phyloP scores from a whole-genome alignment of 768 basidiomycete genomes.

The Leccinum imitatum region DNA sequence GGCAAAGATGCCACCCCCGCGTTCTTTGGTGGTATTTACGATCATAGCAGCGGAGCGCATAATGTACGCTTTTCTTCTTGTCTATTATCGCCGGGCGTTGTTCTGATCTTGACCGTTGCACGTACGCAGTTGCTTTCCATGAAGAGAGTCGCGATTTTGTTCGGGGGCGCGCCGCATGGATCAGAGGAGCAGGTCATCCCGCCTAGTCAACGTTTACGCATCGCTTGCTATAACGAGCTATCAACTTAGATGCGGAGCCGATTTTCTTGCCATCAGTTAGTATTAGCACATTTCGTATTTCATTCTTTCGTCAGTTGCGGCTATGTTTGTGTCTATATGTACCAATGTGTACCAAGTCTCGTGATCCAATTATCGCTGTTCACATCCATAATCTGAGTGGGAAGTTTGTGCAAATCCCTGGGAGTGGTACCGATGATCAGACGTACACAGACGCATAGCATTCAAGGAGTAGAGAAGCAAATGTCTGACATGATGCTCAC shows the following conservation, averaged over 20 bases:
- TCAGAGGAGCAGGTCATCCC: conserved; percentile 3
- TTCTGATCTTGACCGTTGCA: background rate
- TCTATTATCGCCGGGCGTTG: background rate
- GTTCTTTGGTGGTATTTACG: conserved; percentile 88
- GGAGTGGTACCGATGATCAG: too few relatives aligned
- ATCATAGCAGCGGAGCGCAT: conserved; percentile 80
- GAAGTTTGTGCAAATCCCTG: too few relatives aligned
- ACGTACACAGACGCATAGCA: too few relatives aligned
- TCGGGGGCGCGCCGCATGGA: conserved; percentile 11
- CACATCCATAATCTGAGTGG: too few relatives aligned
- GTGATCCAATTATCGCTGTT: too few relatives aligned
- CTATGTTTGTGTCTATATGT: background rate
- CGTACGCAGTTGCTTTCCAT: conserved; percentile 5
- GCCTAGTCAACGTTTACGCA: conserved; percentile 7
- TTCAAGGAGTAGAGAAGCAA: too few relatives aligned
- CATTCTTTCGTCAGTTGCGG: background rate
- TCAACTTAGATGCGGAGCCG: background rate
- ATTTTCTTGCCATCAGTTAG: background rate
- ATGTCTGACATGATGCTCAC: too few relatives aligned
- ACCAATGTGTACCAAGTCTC: too few relatives aligned
- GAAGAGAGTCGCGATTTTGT: conserved; percentile 12
- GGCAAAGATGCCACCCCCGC: conserved; percentile 89
- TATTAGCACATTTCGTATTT: too few relatives aligned
- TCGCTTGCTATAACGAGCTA: conserved; percentile 3
- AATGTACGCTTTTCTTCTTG: conserved; percentile 49